Evolutionary conservation across 2,329 filamentous ascomycete species (phyloP).

Genomic region (Lecanicillium sp.): DNA sequence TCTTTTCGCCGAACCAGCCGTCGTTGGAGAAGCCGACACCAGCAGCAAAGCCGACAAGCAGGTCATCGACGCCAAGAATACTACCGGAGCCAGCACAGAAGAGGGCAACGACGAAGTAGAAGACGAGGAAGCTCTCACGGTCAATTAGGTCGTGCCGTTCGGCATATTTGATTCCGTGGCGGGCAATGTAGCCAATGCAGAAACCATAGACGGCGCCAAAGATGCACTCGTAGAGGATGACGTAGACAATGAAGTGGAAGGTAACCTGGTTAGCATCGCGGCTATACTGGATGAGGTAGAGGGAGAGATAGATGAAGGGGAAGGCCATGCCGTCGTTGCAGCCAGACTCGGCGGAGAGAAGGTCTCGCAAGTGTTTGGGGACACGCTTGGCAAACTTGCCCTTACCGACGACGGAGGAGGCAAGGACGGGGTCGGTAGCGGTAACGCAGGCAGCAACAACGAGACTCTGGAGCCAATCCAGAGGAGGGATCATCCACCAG

Average conservation of each 20-base stretch:
- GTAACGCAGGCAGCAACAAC: conserved; percentile 89
- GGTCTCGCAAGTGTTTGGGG: conserved; percentile 91
- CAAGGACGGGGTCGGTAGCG: conserved; percentile 92
- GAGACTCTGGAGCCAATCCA: conserved; percentile 87
- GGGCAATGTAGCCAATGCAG: conserved; percentile 77
- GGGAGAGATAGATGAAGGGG: conserved; percentile 87
- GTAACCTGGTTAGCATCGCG: conserved; percentile 62
- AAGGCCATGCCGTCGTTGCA: conserved; percentile 99
- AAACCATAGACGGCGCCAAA: conserved; percentile 90
- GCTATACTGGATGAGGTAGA: conserved; percentile 83
- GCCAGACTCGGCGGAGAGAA: conserved; percentile 92
- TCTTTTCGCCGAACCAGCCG: conserved; percentile 97
- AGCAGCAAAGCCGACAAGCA: conserved; percentile 88
- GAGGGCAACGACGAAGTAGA: conserved; percentile 94
- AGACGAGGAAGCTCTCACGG: conserved; percentile 93
- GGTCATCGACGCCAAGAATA: conserved; percentile 84
- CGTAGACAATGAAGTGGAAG: conserved; percentile 83
- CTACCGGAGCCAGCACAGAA: conserved; percentile 94
- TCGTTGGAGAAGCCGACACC: conserved; percentile 99
- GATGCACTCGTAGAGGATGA: conserved; percentile 90
- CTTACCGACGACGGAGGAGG: conserved; percentile 96
- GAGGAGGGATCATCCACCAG: conserved; percentile 76
- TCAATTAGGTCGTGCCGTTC: conserved; percentile 85
- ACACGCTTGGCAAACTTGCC: conserved; percentile 98
- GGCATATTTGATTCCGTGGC: conserved; percentile 82